Evolutionary conservation across 176 grass and related monocot species (phyloP), one percentile per base, ranked within the genome.

Genomic region (Poa pratensis): DNA sequence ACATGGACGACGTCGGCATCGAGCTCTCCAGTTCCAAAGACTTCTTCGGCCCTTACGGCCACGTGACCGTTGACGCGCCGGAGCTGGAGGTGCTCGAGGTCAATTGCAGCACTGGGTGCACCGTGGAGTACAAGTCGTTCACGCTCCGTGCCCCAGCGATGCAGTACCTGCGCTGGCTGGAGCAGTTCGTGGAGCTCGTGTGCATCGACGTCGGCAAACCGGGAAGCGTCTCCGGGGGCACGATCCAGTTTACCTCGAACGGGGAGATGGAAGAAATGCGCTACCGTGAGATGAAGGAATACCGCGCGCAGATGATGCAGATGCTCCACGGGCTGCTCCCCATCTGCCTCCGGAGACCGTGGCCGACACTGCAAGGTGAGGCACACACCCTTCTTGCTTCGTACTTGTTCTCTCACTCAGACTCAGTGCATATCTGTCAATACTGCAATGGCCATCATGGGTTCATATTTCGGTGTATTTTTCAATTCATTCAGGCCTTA

Each of bases 131-230:
- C 80, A 82, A 46, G 9, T 82, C 67, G 5, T 73, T 82, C 67
- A 46, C 16, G 67, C 22, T 82, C 66, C 51, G 67, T 13, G 67
- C 67, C 11, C 52, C 80, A 9, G 43, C 10, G 52, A 51, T 82
- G 35, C 51, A 5, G 9, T 0, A 3, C 51, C 18, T 72, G 35
- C 2, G 5, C 8, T 82, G 80, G 80, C 5, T 12, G 10, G 55
- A 72, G 2, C 52, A 73, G 80, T 82, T 73, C 15, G 51, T n/a
- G 37, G 80, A 82, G 80, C 66, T 22, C n/a, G 17, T 82, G 52
- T 10, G 13, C 67, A 73, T 82, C 6, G 35, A 82, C 14, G 67
- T 82, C 23, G 80, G 80, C 7, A 43, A 5, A 35, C 67, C 80
- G 5, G 68, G 80, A 34, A 46, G 68, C 35, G 68, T 83, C 80